Evolutionary conservation across 2,329 filamentous ascomycete species (phyloP).

Genomic region (Curvularia verruculosa): DNA sequence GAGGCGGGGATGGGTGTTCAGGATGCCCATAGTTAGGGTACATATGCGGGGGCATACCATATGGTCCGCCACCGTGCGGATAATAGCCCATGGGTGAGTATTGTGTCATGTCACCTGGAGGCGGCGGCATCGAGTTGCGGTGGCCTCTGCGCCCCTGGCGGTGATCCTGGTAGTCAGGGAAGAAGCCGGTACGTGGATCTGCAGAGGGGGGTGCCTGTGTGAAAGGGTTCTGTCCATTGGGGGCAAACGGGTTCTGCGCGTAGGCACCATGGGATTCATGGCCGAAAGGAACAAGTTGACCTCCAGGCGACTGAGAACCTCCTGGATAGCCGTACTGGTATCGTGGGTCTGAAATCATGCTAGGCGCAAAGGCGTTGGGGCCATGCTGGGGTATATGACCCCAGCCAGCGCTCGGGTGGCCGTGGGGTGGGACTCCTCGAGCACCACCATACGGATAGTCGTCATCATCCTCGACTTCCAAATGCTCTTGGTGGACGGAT

Average conservation of each 20-base stretch:
- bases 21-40: constrained; percentile 34
- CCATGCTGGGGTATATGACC: constrained; percentile 43
- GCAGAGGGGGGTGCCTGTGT: constrained; percentile 28
- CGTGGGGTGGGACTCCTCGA: constrained; percentile 36
- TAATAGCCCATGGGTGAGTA: constrained; percentile 39
- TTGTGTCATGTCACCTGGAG: constrained; percentile 44
- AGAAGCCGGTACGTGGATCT: constrained; percentile 45
- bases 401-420: constrained; percentile 48
- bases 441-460: constrained; percentile 51
- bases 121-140: constrained; percentile 45
- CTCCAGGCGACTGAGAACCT: constrained; percentile 30
- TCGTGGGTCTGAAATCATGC: constrained; percentile 47
- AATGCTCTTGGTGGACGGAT: constrained; percentile 49
- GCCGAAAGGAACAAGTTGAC: constrained; percentile 44
- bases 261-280: constrained; percentile 47
- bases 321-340: constrained; percentile 34
- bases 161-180: constrained; percentile 31
- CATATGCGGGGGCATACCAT: constrained; percentile 37
- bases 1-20: constrained; percentile 29
- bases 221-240: constrained; percentile 36
- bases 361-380: constrained; percentile 48
- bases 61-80: constrained; percentile 35
- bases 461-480: constrained; percentile 54
- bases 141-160: constrained; percentile 31
- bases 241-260: constrained; percentile 42